Conservation (phyloP, 2,329 filamentous ascomycete genomes). For the Cladorrhinum sp. region DNA sequence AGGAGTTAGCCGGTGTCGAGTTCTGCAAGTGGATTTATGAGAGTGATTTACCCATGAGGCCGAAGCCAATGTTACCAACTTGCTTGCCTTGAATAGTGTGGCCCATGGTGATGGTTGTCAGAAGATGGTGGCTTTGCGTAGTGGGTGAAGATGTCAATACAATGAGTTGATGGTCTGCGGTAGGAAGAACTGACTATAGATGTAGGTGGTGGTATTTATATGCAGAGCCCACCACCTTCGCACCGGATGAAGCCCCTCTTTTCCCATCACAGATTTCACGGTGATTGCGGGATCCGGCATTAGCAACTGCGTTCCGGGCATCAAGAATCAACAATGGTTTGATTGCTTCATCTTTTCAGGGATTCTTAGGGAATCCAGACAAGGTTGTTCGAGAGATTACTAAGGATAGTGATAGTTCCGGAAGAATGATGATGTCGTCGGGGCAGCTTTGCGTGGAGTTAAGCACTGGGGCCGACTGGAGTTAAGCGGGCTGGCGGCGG, state of each 20-base stretch:
- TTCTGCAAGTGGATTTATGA: not conserved
- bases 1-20: not conserved
- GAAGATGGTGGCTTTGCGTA: not conserved
- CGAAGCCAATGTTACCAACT: conserved; percentile 51
- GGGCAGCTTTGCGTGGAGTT: not conserved
- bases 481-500: not conserved
- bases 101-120: conserved; percentile 26
- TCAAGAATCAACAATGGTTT: not conserved
- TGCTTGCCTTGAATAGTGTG: conserved; percentile 39
- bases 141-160: not conserved
- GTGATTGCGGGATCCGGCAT: not conserved
- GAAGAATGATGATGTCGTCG: not conserved
- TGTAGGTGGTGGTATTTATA: not conserved
- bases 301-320: not conserved
- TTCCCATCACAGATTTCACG: not conserved
- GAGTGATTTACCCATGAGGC: conserved; percentile 48
- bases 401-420: not conserved
- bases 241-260: not conserved
- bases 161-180: not conserved
- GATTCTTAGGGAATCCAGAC: not conserved
- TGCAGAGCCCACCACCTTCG: not conserved
- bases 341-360: not conserved
- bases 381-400: not conserved
- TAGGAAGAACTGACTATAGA: not conserved
- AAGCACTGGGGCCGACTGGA: not conserved